A percentile compares a stretch with the other conserved stretches of the same genome.
Evolutionary conservation across 1,139 yeast species (phyloP).

Genomic region (Yamadazyma triangularis): DNA sequence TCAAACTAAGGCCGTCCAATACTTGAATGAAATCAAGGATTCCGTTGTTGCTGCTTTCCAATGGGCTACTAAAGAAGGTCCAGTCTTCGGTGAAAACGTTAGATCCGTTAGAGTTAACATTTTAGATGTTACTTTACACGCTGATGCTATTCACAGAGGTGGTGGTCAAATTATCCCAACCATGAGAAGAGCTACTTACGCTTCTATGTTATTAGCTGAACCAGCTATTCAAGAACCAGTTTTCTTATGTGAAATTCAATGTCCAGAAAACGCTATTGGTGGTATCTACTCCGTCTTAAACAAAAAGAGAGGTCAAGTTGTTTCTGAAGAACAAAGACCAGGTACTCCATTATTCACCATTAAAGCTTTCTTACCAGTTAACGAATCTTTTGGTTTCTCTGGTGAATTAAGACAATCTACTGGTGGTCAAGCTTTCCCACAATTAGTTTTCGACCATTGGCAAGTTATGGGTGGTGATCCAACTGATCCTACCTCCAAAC

Average conservation of each 20-base stretch:
- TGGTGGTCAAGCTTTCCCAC: constrained; percentile 99
- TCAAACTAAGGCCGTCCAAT: constrained; percentile 99
- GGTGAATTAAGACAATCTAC: constrained; percentile 99
- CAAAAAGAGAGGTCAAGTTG: constrained; percentile 99
- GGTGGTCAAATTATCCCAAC: constrained; percentile 99
- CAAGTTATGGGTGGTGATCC: constrained; percentile 87
- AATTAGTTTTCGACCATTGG: constrained; percentile 99
- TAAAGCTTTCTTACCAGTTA: constrained; percentile 99
- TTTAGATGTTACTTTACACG: constrained; percentile 98
- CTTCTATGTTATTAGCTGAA: constrained; percentile 96
- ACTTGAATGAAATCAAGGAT: constrained; percentile 98
- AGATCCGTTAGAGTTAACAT: constrained; percentile 98
- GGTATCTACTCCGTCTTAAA: constrained; percentile 99
- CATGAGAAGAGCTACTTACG: constrained; percentile 99
- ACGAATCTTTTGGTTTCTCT: constrained; percentile 99
- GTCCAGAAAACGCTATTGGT: constrained; percentile 99
- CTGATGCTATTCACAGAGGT: constrained; percentile 99
- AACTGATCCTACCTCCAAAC: constrained; percentile 86
- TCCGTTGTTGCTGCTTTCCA: constrained; percentile 99
- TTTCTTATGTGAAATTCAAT: constrained; percentile 98
- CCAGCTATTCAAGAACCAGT: constrained; percentile 99
- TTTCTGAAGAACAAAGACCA: constrained; percentile 99
- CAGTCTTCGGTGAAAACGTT: constrained; percentile 92
- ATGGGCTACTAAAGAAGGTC: constrained; percentile 99
- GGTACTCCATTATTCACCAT: constrained; percentile 99